Evolutionary conservation across 768 basidiomycete genomes (phyloP), one percentile per base, ranked within the genome.

Genomic region (Trametes villosa): DNA sequence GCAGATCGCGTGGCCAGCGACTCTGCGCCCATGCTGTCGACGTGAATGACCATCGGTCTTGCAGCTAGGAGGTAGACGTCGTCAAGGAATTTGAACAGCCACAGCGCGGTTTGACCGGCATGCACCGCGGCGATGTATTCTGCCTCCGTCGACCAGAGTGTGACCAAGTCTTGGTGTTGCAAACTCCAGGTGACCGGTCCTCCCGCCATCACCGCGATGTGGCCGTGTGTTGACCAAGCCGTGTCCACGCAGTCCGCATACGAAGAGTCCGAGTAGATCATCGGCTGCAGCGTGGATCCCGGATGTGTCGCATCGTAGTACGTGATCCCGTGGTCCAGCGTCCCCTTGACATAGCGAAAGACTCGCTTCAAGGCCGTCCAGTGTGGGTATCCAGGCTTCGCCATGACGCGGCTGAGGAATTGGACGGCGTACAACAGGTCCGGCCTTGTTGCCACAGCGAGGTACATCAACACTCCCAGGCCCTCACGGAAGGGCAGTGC

Each of bases 311-410:
- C 33, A 34, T 34, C 15, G 15, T 34, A 34, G 33, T 8, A 34
- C 15, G 33, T 34, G 33, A 34, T 34, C 8, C 33, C 33, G 33
- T 34, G 15, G 33, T 34, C 33, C 8, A 34, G 33, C 15, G 33
- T 34, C 15, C 65, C 69, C 33, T 65, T 59, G 42, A 76, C 40
- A 60, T 73, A 76, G 2, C 65, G 62, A 13, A 71, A 46, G 9
- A 71, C 53, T 41, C 66, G 68, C 31, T 66, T 62, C 8, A 62
- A 56, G 27, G 64, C 68, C 24, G 60, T 53, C 65, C 68, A 71
- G 59, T 74, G 73, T 6, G 36, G 22, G 3, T 22, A 15, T 5
- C 48, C 46, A 0, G 63, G 67, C 44, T 70, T 68, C 11, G 53
- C 31, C 36, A 63, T 44, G 56, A 57, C 66, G 4, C 61, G 65